Base-by-base conservation (phyloP, 805 yeast species). In the Limtongia smithiae region DNA sequence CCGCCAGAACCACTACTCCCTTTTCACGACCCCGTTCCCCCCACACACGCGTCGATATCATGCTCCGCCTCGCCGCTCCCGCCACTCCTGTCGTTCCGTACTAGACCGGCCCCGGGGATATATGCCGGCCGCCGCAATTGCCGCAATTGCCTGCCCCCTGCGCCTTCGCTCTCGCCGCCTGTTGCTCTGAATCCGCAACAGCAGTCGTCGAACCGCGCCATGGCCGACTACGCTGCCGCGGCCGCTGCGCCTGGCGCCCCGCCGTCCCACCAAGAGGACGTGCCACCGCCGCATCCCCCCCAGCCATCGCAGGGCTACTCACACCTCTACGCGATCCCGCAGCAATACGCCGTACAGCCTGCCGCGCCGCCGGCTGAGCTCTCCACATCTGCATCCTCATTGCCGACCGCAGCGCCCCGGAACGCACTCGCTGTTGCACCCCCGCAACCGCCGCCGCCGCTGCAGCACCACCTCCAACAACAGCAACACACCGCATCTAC, bases 161-260 rank as follows among this genome's bases (percentile, higher is more conserved):
- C 30, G 22, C 37, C 31, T 18, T 21, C 15, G 18, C 27, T 38
- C 11, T 21, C 31, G 20, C 24, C 45, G n/a, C 45, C 38, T 1
- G 30, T 15, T 22, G 17, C 37, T 32, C 27, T 37, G 32, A 21
- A 31, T 30, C n/a, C n/a, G n/a, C n/a, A n/a, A n/a, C n/a, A n/a
- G n/a, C n/a, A n/a, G n/a, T n/a, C n/a, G n/a, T n/a, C n/a, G n/a
- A n/a, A n/a, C n/a, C n/a, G n/a, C 28, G 28, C 24, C 30, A 45
- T 45, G 49, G 39, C 49, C 27, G 49, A 45, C 40, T 39, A 25
- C 43, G 32, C 49, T 35, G 49, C 44, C 39, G 44, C n/a, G n/a
- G n/a, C n/a, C n/a, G n/a, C n/a, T n/a, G n/a, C n/a, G n/a, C n/a
- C n/a, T n/a, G n/a, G n/a, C n/a, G n/a, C n/a, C n/a, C n/a, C 44